Evolutionary conservation across 176 grass and related monocot species (phyloP).

Genomic region (Leersia perrieri): DNA sequence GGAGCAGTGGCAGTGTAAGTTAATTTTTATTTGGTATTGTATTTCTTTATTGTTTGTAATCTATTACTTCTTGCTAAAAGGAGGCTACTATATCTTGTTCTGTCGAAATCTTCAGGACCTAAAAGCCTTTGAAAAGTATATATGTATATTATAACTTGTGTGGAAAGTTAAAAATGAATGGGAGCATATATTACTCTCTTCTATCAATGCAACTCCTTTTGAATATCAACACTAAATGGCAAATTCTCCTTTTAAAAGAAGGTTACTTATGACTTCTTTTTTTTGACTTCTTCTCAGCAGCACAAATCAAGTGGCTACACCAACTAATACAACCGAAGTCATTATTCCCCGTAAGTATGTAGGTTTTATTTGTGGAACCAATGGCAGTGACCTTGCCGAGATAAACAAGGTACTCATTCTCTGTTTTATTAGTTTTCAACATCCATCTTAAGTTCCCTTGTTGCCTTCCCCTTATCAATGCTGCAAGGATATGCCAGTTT

Average conservation of each 20-base stretch:
- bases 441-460: constrained; percentile 10
- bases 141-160: not conserved
- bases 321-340: constrained; percentile 53
- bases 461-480: constrained; percentile 14
- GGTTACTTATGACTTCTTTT: not conserved
- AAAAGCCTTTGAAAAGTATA: not conserved
- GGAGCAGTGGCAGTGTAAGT: constrained; percentile 37
- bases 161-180: constrained; percentile 16
- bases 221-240: not conserved
- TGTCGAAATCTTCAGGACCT: not conserved
- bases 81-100: not conserved
- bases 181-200: constrained; percentile 14
- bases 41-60: not conserved
- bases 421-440: constrained; percentile 21
- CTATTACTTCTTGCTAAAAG: not conserved
- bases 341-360: constrained; percentile 59
- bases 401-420: constrained; percentile 52
- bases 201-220: not conserved
- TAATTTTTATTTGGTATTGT: constrained; percentile 6
- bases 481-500: constrained; percentile 12
- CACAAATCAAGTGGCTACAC: constrained; percentile 43
- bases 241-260: not conserved
- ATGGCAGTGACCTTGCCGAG: constrained; percentile 53
- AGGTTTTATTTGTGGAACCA: constrained; percentile 48
- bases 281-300: constrained; percentile 35